Percentiles rank a stretch among this genome's conserved stretches.
Evolutionary conservation across 2,329 filamentous ascomycete genomes (phyloP).

Genomic region (Neurospora sp.): DNA sequence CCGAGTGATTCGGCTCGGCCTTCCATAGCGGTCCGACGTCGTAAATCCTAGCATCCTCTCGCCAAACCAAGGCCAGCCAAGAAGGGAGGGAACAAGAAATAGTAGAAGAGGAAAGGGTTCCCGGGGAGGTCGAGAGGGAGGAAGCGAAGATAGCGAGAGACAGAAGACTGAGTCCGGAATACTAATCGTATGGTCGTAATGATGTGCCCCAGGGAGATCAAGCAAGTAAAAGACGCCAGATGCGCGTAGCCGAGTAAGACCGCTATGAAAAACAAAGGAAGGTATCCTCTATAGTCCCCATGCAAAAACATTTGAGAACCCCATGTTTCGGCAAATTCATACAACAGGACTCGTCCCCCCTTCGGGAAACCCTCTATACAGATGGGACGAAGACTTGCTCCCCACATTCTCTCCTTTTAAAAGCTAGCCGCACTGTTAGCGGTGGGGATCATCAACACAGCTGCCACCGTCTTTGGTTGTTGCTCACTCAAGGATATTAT

Average conservation of each 20-base stretch:
- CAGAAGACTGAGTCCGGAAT: not conserved
- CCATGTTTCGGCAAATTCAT: slow-evolving; percentile 18
- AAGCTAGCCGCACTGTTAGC: not conserved
- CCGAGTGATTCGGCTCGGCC: not conserved
- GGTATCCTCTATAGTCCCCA: slow-evolving; percentile 18
- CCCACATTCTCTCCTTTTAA: not conserved
- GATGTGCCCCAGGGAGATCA: slow-evolving; percentile 10
- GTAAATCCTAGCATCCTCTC: not conserved
- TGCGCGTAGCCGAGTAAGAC: slow-evolving; percentile 10
- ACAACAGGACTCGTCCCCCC: slow-evolving; percentile 11
- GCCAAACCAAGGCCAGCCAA: not conserved
- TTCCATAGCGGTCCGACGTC: not conserved
- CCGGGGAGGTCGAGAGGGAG: not conserved
- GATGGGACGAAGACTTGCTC: slow-evolving; percentile 2
- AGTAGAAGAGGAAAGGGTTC: not conserved
- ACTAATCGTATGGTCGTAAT: slow-evolving; percentile 13
- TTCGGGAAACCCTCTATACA: slow-evolving; percentile 13
- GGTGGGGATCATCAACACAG: not conserved
- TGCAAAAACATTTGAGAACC: slow-evolving; percentile 17
- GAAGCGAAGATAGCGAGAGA: not conserved
- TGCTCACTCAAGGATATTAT: not conserved
- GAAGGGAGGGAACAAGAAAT: not conserved
- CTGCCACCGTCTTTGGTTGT: not conserved
- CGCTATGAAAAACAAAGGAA: slow-evolving; percentile 15
- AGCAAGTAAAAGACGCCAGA: slow-evolving; percentile 8